These are phyloP conservation scores for cucumber (Cucumis sativus) DNA, from an alignment of 306 rosid genomes.

Conservation along the genomic window Cucumber_9930_V3 NC_026656.2:24738501-24739000, in stretches of 20 bases:
- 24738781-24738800: not conserved
- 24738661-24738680: not conserved
- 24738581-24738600: not conserved
- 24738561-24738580: conserved; percentile 47
- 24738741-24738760: not conserved
- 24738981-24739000: not conserved
- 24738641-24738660: not conserved
- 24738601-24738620: not conserved
- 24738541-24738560: conserved; percentile 53
- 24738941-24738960: conserved; percentile 19
- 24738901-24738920: conserved; percentile 59
- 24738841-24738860: conserved; percentile 62
- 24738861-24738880: conserved; percentile 69
- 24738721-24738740: not conserved
- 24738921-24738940: conserved; percentile 49
- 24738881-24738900: conserved; percentile 83
- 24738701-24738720: not conserved
- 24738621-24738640: not conserved
- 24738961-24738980: not conserved
- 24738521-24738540: conserved; percentile 42
- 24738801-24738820: not conserved
- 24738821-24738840: conserved; percentile 18
- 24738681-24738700: not conserved
- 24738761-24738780: not conserved
- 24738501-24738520: conserved; percentile 54